These are phyloP conservation scores for Mycena rebaudengoi DNA, from an alignment of 768 basidiomycete species.

Conservation along the genomic window DNA sequence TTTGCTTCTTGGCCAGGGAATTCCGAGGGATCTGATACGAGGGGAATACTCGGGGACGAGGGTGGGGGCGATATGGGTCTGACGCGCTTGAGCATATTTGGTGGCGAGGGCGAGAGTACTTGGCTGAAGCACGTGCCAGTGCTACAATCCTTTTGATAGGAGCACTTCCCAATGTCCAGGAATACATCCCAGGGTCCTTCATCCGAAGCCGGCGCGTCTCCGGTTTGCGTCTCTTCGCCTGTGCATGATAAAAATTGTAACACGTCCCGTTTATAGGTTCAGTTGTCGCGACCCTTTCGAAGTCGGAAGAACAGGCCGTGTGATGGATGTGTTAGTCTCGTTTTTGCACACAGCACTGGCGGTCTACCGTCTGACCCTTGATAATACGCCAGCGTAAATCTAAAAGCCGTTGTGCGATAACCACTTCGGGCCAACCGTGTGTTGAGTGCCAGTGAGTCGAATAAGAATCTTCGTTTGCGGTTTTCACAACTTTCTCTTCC, in stretches of 20 bases:
- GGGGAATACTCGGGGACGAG: constrained; percentile 36
- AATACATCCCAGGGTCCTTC: constrained; percentile 17
- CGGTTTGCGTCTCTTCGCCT: no score
- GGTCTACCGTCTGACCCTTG: not conserved
- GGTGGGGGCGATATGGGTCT: constrained; percentile 55
- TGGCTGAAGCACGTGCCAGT: not conserved
- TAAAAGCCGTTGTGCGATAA: constrained; percentile 31
- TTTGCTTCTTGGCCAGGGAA: constrained; percentile 50
- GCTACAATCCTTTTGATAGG: not conserved
- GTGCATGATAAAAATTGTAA: not conserved
- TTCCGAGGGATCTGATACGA: constrained; percentile 33
- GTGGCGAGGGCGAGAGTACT: not conserved
- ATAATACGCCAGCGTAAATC: constrained; percentile 26
- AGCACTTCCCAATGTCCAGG: not conserved
- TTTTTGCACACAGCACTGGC: not conserved
- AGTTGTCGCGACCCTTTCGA: constrained; percentile 27
- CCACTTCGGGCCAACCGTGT: constrained; percentile 27
- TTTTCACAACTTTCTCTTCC: not conserved
- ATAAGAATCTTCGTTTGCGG: not conserved
- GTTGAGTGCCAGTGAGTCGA: constrained; percentile 31
- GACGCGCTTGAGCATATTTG: constrained; percentile 63
- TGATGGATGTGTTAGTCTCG: constrained; percentile 22
- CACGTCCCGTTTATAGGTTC: not conserved
- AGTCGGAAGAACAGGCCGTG: constrained; percentile 28
- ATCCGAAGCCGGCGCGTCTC: not conserved